These are phyloP conservation scores for Aspergillus chevalieri DNA, from an alignment of 2,329 filamentous ascomycete species.

Conservation along the genomic window DNA sequence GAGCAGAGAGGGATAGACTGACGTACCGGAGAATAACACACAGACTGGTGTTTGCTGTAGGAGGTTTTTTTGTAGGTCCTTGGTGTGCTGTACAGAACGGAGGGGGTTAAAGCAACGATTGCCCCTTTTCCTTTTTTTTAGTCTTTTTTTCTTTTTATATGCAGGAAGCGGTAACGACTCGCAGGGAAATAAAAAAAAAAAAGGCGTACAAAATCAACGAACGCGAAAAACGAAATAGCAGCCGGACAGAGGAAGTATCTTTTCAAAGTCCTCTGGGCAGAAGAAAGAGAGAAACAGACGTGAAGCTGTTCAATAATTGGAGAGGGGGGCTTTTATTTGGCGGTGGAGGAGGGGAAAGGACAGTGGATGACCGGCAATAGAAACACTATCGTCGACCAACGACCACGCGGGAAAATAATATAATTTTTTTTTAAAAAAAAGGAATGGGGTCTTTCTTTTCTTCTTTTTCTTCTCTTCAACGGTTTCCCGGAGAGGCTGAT, in stretches of 20 bases:
- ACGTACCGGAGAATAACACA: background rate
- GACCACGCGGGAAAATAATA: background rate
- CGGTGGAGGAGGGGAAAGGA: background rate
- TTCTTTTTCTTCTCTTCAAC: background rate
- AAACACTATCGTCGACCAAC: background rate
- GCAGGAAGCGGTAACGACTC: background rate
- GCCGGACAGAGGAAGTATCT: background rate
- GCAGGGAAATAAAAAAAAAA: background rate
- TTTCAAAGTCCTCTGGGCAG: too few relatives aligned
- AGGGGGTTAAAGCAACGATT: background rate
- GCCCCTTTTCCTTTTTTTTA: background rate
- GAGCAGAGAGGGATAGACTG: slow-evolving; percentile 1
- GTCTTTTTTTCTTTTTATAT: background rate
- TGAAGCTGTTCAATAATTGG: background rate
- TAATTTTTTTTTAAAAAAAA: background rate
- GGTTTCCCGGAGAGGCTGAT: too few relatives aligned
- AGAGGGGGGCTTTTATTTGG: background rate
- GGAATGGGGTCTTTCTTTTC: background rate
- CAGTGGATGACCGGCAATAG: background rate
- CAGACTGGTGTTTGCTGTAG: background rate
- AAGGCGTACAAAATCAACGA: background rate
- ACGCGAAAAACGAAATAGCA: background rate
- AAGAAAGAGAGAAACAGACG: too few relatives aligned
- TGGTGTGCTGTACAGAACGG: background rate
- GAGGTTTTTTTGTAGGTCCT: background rate